Evolutionary conservation across 495 filamentous ascomycete species (phyloP).

Genomic region (Parmelia sp.): DNA sequence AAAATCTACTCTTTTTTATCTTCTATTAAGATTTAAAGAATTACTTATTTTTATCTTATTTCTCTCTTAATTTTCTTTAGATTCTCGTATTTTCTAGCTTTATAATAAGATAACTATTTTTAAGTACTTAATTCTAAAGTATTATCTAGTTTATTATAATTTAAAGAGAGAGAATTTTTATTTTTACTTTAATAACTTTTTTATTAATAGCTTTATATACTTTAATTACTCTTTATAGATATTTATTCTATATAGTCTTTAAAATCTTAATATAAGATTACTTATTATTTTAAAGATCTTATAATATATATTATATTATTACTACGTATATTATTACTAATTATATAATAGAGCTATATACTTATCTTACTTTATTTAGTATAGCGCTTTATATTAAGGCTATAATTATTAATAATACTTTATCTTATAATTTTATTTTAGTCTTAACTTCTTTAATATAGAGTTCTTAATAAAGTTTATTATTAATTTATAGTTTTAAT

Average conservation of each 20-base stretch:
- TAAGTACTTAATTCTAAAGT: not conserved
- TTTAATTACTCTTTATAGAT: not conserved
- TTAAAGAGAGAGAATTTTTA: not conserved
- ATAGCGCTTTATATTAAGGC: not conserved
- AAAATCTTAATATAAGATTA: too few species aligned
- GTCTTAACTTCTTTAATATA: not conserved
- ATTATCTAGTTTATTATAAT: not conserved
- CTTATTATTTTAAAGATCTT: not conserved
- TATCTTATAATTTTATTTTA: not conserved
- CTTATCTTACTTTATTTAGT: not conserved
- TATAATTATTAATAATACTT: not conserved
- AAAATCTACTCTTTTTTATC: not conserved
- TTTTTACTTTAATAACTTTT: not conserved
- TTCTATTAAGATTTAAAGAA: not conserved
- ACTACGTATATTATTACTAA: not conserved
- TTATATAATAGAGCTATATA: not conserved
- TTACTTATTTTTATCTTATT: not conserved
- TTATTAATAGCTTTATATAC: not conserved
- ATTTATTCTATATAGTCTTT: not conserved
- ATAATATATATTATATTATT: not conserved
- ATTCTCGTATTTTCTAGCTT: not conserved
- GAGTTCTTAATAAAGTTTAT: not conserved
- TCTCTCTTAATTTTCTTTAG: not conserved
- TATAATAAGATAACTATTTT: not conserved
- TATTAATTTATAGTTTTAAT: not conserved